Conservation (phyloP, 257 asterid species). For the Solanum dulcamara region DNA sequence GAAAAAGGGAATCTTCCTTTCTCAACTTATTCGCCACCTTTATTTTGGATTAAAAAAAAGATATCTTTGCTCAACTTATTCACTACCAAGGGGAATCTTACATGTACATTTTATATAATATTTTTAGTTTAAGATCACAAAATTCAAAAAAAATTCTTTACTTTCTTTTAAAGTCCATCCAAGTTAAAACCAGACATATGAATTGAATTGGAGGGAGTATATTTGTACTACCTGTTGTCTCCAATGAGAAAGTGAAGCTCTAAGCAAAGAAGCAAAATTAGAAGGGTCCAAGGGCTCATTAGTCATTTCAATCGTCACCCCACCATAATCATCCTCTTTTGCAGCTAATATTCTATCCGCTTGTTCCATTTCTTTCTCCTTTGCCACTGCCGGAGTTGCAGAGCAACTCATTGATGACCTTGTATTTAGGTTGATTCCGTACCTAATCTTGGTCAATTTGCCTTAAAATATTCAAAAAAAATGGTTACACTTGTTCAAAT, state of each 20-base stretch:
- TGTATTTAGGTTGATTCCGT: slow-evolving; percentile 7
- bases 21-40: background rate
- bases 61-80: background rate
- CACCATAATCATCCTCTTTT: slow-evolving; percentile 57
- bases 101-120: background rate
- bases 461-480: slow-evolving; percentile 20
- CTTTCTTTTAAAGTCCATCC: background rate
- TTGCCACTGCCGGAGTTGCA: slow-evolving; percentile 12
- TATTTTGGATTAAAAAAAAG: background rate
- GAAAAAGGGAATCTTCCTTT: background rate
- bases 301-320: slow-evolving; percentile 74
- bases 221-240: slow-evolving; percentile 33
- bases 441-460: slow-evolving; percentile 12
- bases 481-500: background rate
- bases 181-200: background rate
- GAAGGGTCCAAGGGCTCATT: slow-evolving; percentile 49
- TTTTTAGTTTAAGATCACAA: background rate
- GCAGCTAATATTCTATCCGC: slow-evolving; percentile 47
- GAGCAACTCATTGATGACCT: slow-evolving; percentile 46
- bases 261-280: slow-evolving; percentile 44
- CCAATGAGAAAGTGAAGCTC: slow-evolving; percentile 81
- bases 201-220: background rate
- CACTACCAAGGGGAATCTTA: background rate
- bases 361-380: slow-evolving; percentile 25
- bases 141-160: background rate